Evolutionary conservation across 2,329 filamentous ascomycete genomes (phyloP), one percentile per base, ranked within the genome.

Genomic region (Fusarium napiforme): DNA sequence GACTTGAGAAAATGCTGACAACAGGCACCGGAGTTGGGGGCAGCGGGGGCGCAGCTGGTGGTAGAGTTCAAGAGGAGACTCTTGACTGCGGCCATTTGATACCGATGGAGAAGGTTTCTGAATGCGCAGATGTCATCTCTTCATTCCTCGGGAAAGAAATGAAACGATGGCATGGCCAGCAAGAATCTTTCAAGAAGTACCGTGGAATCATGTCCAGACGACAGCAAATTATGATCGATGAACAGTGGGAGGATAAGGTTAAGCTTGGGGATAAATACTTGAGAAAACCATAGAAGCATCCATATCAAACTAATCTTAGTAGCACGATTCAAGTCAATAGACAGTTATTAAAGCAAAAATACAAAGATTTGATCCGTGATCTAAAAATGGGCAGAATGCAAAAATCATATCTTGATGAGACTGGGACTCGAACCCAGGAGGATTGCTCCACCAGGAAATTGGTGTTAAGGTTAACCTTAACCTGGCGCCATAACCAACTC

Each of bases 261-360:
- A 63, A 63, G 21, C 26, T 47, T 2, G 53, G 53, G 1, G 28
- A 21, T 19, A 0, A 3, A 11, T 58, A 58, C 14, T 26, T 15
- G 1, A 16, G 19, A 6, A 59, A 5, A 7, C 4, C 3, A 9
- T 39, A 30, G 7, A 8, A 5, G 23, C 12, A 8, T 15, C 11
- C 5, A 4, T 5, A 3, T 4, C 11, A 9, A 12, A 7, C 15
- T 5, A 18, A 9, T 9, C 2, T 34, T 14, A 5, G 2, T 4
- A 23, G 7, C 15, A 34, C 11, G 2, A 4, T 5, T 18, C 2
- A 5, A 26, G 6, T 8, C 12, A 8, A 4, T 34, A 23, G n/a
- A 36, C 12, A 4, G 2, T 32, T 14, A 3, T 2, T 14, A 34
- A 10, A 55, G 8, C 14, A 49, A 26, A 93, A 59, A 90, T 7